Conservation (phyloP, 2,329 filamentous ascomycete species). For the Apiospora koreana region DNA sequence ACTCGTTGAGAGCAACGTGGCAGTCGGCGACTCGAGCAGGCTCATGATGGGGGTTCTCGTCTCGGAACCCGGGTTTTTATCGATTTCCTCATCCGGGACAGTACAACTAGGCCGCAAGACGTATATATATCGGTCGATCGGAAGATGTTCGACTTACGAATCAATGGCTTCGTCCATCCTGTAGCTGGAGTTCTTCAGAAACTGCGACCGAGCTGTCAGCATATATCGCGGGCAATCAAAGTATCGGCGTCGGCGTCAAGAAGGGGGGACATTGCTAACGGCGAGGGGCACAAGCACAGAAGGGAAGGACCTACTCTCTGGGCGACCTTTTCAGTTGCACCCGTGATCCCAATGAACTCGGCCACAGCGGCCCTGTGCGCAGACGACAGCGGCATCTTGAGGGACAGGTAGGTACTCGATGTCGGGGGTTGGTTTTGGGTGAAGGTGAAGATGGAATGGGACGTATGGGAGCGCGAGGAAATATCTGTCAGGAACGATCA, state of each 20-base stretch:
- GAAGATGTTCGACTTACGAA: conserved; percentile 48
- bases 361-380: conserved; percentile 28
- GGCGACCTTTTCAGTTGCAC: conserved; percentile 26
- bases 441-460: neutral
- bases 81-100: neutral
- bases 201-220: neutral
- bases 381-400: conserved; percentile 23
- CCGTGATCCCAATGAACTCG: conserved; percentile 32
- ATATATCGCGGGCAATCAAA: no score
- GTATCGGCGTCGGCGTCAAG: neutral
- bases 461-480: neutral
- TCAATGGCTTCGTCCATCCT: conserved; percentile 57
- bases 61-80: neutral
- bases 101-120: conserved; percentile 5
- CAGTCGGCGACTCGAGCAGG: neutral
- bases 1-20: neutral
- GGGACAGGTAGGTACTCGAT: neutral
- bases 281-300: neutral
- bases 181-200: conserved; percentile 45
- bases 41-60: neutral
- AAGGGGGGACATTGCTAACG: neutral
- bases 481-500: neutral
- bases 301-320: conserved; percentile 10
- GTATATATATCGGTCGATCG: neutral
- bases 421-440: no score